Conservation (phyloP, 2,329 filamentous ascomycete species). For the Ceratocystis cacaofunesta region DNA sequence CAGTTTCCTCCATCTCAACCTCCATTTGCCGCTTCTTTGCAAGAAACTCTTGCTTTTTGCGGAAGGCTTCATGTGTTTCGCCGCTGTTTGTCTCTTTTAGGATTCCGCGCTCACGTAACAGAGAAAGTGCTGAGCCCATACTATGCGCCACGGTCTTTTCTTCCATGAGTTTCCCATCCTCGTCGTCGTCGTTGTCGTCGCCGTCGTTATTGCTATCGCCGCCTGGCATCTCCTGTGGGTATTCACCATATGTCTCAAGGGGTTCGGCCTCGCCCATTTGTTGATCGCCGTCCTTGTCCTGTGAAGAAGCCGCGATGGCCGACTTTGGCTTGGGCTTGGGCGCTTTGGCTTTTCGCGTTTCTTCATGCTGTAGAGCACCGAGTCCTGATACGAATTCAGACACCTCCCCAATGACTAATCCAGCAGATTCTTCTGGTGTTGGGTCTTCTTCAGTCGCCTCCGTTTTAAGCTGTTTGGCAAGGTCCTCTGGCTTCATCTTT, state of each 20-base stretch:
- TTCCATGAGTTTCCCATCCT: slow-evolving; percentile 45
- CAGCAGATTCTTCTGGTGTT: slow-evolving; percentile 31
- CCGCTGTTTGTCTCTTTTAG: slow-evolving; percentile 49
- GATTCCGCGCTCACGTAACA: slow-evolving; percentile 75
- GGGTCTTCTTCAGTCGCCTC: slow-evolving; percentile 38
- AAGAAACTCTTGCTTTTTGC: slow-evolving; percentile 64
- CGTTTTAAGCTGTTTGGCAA: slow-evolving; percentile 64
- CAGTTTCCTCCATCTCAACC: slow-evolving; percentile 62
- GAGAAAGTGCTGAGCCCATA: slow-evolving; percentile 64
- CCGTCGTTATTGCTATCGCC: slow-evolving; percentile 33
- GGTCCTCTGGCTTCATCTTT: slow-evolving; percentile 69
- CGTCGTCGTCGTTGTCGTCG: slow-evolving; percentile 32
- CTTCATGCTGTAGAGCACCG: slow-evolving; percentile 47
- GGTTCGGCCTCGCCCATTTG: slow-evolving; percentile 21
- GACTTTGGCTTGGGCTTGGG: slow-evolving; percentile 24
- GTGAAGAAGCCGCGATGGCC: slow-evolving; percentile 29
- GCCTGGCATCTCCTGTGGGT: slow-evolving; percentile 24
- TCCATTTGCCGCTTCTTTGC: slow-evolving; percentile 58
- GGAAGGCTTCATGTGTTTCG: slow-evolving; percentile 50
- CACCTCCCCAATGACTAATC: slow-evolving; percentile 87
- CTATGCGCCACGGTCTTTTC: slow-evolving; percentile 68
- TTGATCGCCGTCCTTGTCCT: slow-evolving; percentile 26
- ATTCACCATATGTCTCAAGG: slow-evolving; percentile 16
- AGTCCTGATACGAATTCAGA: slow-evolving; percentile 86
- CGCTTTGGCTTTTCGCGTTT: slow-evolving; percentile 39